Percentiles rank a stretch among this genome's conserved stretches.
Evolutionary conservation across 805 yeast genomes (phyloP).

Genomic region (Yarrowia bubula): DNA sequence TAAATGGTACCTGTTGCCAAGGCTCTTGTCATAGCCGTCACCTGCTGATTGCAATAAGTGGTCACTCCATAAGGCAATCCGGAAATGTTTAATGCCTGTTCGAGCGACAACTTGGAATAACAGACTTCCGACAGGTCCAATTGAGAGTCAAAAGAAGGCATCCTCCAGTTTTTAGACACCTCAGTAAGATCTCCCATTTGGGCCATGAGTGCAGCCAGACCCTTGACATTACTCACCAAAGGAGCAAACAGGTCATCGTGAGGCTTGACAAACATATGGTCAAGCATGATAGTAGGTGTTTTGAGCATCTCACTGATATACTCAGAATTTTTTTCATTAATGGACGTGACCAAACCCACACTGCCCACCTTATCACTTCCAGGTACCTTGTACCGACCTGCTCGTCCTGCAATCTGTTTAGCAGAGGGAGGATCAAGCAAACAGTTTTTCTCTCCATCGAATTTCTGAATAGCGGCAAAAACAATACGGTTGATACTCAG

Average conservation of each 20-base stretch:
- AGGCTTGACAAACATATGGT: background rate
- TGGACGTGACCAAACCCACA: constrained; percentile 5
- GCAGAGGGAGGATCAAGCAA: constrained; percentile 54
- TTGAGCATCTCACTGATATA: background rate
- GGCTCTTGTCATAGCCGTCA: constrained; percentile 1
- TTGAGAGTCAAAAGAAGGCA: constrained; percentile 10
- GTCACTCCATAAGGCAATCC: background rate
- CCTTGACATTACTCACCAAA: background rate
- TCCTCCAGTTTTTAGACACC: background rate
- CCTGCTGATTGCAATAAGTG: background rate
- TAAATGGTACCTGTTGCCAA: background rate
- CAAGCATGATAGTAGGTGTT: background rate
- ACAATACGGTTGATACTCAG: constrained; percentile 77
- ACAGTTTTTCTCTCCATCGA: constrained; percentile 38
- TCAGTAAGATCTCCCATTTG: background rate
- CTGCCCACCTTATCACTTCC: constrained; percentile 6
- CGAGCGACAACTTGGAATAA: background rate
- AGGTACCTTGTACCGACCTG: constrained; percentile 70
- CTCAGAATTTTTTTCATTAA: background rate
- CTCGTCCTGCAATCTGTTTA: constrained; percentile 95
- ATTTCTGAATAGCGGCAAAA: constrained; percentile 62
- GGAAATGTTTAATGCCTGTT: background rate
- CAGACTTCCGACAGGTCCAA: background rate
- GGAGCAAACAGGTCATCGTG: constrained; percentile 12
- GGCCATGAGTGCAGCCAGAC: constrained; percentile 15